Conservation (phyloP, 805 yeast genomes). For the Hanseniaspora lachancei region DNA sequence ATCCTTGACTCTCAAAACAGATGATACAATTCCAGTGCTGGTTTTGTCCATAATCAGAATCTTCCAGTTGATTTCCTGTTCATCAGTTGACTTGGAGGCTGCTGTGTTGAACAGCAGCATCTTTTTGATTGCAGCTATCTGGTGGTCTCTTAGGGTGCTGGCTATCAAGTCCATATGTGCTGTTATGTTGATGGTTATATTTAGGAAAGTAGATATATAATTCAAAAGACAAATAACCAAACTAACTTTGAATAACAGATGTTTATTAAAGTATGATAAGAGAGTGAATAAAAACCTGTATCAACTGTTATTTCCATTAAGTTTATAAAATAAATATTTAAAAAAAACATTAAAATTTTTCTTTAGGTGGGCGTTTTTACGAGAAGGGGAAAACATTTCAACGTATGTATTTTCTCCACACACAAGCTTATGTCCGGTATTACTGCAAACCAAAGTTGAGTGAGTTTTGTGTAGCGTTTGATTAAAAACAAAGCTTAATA, state of each 20-base stretch:
- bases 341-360: too few species aligned
- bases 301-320: too few species aligned
- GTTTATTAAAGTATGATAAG: too few species aligned
- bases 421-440: too few species aligned
- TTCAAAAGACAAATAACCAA: too few species aligned
- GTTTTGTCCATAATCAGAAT: constrained; percentile 69
- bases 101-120: constrained; percentile 64
- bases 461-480: too few species aligned
- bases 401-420: too few species aligned
- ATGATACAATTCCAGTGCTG: constrained; percentile 75
- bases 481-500: background rate
- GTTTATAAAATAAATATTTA: too few species aligned
- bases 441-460: too few species aligned
- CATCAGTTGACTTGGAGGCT: constrained; percentile 36
- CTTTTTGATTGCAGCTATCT: constrained; percentile 39
- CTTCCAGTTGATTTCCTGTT: constrained; percentile 76
- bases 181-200: constrained; percentile 13
- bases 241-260: background rate
- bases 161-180: constrained; percentile 2
- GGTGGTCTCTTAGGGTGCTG: constrained; percentile 6
- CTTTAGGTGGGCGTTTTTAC: too few species aligned
- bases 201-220: background rate
- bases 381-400: too few species aligned
- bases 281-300: too few species aligned
- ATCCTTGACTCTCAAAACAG: constrained; percentile 87